Base-by-base conservation (phyloP, 2,329 filamentous ascomycete genomes). In the Capronia americana region DNA sequence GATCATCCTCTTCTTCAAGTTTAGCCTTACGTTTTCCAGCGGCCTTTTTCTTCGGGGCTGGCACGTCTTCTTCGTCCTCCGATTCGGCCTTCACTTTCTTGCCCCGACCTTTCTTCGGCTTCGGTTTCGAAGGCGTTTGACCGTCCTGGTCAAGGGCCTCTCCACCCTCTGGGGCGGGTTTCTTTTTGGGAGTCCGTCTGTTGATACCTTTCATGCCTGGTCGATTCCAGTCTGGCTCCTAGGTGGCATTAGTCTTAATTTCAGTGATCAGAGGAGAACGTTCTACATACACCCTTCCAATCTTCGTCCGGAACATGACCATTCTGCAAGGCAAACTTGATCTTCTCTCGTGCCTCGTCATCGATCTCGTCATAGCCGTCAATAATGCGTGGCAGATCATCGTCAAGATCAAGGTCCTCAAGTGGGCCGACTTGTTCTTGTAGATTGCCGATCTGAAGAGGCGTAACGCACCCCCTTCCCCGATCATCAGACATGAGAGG, bases 241-340 rank as follows among this genome's bases (percentile, higher is more conserved):
- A 71, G 4, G 58, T 50, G 10, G 20, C 32, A 58, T 66, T 41
- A 69, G 54, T 44, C 26, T 50, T 14, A 11, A 44, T 4, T 44
- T 41, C 46, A 61, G 32, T 54, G 23, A 28, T n/a, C 4, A 53
- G 23, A 51, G 8, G n/a, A 10, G 14, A 32, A 11, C 2, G 30
- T 34, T 11, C 23, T 14, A 82, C 90, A 80, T 85, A 96, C 93
- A 12, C 92, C 92, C 38, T 90, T 94, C 88, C 92, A 97, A 73
- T 97, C 94, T 59, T 92, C 89, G 50, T 92, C 85, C 71, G 91
- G 90, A 73, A 98, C 90, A 73, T 95, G 91, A 26, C 92, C 92
- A 75, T 93, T 85, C 65, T 85, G 83, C 26, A 97, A 78, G 59
- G 90, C 92, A 54, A 85, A 85, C 58, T 85, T 83, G 70, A 97